Conservation (phyloP, 768 basidiomycete genomes). For the Pleurotus platypus region DNA sequence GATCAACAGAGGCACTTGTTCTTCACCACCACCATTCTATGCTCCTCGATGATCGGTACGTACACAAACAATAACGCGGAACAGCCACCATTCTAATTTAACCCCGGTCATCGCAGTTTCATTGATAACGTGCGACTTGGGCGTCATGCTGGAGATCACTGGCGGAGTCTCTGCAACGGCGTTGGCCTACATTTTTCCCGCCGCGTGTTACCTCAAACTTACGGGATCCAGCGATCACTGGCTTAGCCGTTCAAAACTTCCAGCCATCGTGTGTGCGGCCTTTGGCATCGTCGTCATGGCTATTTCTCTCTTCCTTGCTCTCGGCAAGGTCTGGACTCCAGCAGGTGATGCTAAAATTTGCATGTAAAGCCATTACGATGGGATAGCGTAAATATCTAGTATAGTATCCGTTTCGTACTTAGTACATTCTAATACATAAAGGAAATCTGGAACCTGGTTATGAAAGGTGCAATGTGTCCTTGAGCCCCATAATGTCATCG, state of each 20-base stretch:
- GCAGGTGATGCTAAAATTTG: constrained; percentile 75
- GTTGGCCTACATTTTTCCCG: constrained; percentile 90
- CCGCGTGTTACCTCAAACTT: constrained; percentile 82
- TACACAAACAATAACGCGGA: constrained; percentile 10
- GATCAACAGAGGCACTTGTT: constrained; percentile 81
- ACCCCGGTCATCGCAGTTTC: constrained; percentile 53
- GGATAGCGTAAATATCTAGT: constrained; percentile 7
- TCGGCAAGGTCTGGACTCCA: constrained; percentile 74
- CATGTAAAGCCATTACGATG: constrained; percentile 26
- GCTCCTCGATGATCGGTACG: constrained; percentile 79
- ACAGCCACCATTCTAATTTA: too few relatives aligned
- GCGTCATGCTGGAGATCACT: constrained; percentile 97
- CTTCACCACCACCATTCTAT: constrained; percentile 84
- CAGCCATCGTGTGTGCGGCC: constrained; percentile 63
- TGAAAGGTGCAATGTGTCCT: constrained; percentile 20
- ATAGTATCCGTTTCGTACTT: background rate
- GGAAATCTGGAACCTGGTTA: background rate
- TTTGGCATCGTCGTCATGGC: constrained; percentile 80
- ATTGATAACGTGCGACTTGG: constrained; percentile 91
- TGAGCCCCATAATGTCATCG: constrained; percentile 53
- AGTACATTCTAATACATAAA: constrained; percentile 18
- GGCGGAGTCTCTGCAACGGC: constrained; percentile 95
- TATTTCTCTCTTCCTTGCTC: constrained; percentile 72
- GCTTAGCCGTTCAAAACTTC: constrained; percentile 69
- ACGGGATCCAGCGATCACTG: constrained; percentile 52